Evolutionary conservation across 2,329 filamentous ascomycete genomes (phyloP), one percentile per base, ranked within the genome.

Genomic region (Bisporella sp.): DNA sequence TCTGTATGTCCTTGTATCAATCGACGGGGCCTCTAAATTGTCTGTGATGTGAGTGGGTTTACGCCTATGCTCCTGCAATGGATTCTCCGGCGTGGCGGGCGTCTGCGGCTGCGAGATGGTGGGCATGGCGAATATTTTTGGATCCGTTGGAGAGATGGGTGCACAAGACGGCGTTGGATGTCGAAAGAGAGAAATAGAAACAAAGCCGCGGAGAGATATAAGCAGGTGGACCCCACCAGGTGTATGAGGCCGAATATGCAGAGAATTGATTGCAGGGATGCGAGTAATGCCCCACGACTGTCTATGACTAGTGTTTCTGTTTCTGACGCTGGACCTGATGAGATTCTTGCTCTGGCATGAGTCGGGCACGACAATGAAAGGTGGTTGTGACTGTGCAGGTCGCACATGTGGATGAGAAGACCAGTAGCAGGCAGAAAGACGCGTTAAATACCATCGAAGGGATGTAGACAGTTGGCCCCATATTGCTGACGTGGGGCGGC

Each of bases 1-100:
- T 51, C 92, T 80, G 67, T 99, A 99, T 32, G 82, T 79, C 48
- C 92, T 82, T 67, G 95, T 84, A 69, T 97, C 92, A 49, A 95
- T 77, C 57, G 84, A 82, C 5, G 90, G 89, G 63, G 87, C 90
- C 72, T 95, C 88, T 49, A 96, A 73, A 44, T 76, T 69, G 63
- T 95, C 86, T 33, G 88, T 82, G 58, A 89, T 65, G 33, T 59
- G 57, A 55, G 66, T 61, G 6, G 66, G 61, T 2, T 62, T 59
- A 51, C 59, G 50, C 40, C 59, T 56, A 43, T 65, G 60, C 50
- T 66, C 63, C 45, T 57, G 58, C 50, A 64, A 54, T 46, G 61
- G 59, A 45, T 59, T 63, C 46, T 59, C 54, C 31, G 57, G 54
- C 13, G 55, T 47, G 2, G 55, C 55, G 12, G 63, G 59, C 46